A percentile compares a stretch with the other conserved stretches of the same genome.
Evolutionary conservation across 1,284 basidiomycete genomes (phyloP).

Genomic region (Peniophora sp.): DNA sequence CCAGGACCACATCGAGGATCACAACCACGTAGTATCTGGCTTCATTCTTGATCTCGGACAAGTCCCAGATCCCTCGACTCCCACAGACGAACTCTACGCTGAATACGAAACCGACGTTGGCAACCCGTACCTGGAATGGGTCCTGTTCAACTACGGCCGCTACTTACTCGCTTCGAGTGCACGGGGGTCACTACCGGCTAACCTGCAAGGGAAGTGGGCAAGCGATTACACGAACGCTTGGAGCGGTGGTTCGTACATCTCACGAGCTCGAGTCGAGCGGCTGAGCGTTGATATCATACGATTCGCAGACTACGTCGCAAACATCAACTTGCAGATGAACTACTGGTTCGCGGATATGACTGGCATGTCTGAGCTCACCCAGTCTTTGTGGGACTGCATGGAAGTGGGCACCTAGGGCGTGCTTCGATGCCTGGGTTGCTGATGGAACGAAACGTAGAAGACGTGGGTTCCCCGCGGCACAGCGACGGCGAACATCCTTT

Average conservation of each 20-base stretch:
- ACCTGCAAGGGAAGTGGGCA: conserved; percentile 70
- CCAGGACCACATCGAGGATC: conserved; percentile 44
- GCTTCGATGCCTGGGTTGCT: not conserved
- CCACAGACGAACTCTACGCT: conserved; percentile 51
- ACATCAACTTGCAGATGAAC: conserved; percentile 77
- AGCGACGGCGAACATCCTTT: conserved; percentile 55
- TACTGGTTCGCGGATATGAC: conserved; percentile 71
- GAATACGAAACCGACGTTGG: conserved; percentile 48
- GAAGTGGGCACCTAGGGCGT: conserved; percentile 33
- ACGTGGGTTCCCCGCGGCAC: conserved; percentile 66
- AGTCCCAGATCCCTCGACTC: conserved; percentile 36
- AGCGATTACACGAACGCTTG: conserved; percentile 46
- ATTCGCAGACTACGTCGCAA: conserved; percentile 31
- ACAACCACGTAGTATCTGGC: conserved; percentile 29
- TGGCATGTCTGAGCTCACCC: conserved; percentile 43
- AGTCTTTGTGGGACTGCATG: conserved; percentile 58
- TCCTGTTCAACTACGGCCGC: conserved; percentile 66
- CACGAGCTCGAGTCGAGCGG: not conserved
- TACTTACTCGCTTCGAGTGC: conserved; percentile 58
- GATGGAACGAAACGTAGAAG: conserved; percentile 33
- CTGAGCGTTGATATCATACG: conserved; percentile 22
- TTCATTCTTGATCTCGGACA: conserved; percentile 59
- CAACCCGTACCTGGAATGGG: conserved; percentile 63
- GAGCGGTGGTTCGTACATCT: conserved; percentile 43
- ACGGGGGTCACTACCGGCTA: conserved; percentile 55